phyloP scores from a whole-genome alignment of 2,329 filamentous ascomycete species.

The Pleoardoris graminearum region DNA sequence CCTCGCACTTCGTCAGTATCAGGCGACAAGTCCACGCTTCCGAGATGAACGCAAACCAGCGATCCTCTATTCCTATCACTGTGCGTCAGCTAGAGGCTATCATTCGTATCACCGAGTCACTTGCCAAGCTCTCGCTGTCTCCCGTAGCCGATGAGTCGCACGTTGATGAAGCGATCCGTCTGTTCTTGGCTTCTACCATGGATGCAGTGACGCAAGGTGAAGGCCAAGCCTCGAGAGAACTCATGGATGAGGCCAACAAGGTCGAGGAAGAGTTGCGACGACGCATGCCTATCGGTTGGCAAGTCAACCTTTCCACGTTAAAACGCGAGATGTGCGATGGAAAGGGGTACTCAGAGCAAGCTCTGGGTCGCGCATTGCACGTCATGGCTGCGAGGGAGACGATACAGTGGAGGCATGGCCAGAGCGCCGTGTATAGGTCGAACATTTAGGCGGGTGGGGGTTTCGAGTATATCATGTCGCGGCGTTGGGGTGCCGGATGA shows the following conservation, averaged over 20 bases:
- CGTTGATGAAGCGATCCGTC: conserved; percentile 94
- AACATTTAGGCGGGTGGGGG: conserved; percentile 57
- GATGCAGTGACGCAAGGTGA: conserved; percentile 92
- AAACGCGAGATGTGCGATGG: conserved; percentile 89
- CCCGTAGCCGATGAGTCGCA: conserved; percentile 87
- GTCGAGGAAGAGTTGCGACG: conserved; percentile 88
- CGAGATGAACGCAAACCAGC: conserved; percentile 85
- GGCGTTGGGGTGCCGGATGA: background rate
- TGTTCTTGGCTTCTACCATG: conserved; percentile 97
- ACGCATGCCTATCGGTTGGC: conserved; percentile 91
- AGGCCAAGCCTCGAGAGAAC: conserved; percentile 75
- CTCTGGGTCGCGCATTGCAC: conserved; percentile 80
- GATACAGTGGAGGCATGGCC: conserved; percentile 77
- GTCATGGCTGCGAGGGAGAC: conserved; percentile 87
- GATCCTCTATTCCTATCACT: conserved; percentile 95
- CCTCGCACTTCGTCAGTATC: conserved; percentile 96
- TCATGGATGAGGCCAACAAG: conserved; percentile 86
- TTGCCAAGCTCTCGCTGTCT: conserved; percentile 87
- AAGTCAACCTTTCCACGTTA: conserved; percentile 83
- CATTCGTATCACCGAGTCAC: conserved; percentile 92
- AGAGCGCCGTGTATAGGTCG: conserved; percentile 73
- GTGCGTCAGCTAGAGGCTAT: conserved; percentile 97
- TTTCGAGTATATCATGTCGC: background rate
- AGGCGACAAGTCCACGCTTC: conserved; percentile 89
- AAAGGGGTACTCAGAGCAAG: conserved; percentile 86